A percentile compares a stretch with the other conserved stretches of the same genome.
phyloP scores from a whole-genome alignment of 495 filamentous ascomycete species.

The Cryomyces antarcticus region DNA sequence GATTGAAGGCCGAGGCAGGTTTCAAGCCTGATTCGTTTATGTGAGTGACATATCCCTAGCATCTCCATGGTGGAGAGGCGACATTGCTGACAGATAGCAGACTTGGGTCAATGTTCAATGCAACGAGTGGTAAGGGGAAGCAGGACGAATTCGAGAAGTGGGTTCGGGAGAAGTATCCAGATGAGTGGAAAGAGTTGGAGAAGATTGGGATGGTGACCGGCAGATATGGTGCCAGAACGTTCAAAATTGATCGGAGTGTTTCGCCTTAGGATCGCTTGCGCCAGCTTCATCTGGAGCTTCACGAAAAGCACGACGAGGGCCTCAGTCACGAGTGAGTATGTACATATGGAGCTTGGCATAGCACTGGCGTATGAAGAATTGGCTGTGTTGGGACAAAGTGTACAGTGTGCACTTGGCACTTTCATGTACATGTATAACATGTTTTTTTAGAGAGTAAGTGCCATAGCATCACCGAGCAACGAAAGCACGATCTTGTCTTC shows the following conservation, averaged over 20 bases:
- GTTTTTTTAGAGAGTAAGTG: too few species aligned
- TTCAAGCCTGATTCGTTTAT: slow-evolving; percentile 40
- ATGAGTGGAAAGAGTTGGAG: slow-evolving; percentile 43
- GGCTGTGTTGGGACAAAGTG: too few species aligned
- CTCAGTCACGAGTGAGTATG: too few species aligned
- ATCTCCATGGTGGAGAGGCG: slow-evolving; percentile 3
- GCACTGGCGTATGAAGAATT: too few species aligned
- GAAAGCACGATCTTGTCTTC: too few species aligned
- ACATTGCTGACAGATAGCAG: slow-evolving; percentile 22
- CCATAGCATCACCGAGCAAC: too few species aligned
- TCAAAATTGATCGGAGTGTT: slow-evolving; percentile 12
- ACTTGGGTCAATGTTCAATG: slow-evolving; percentile 54
- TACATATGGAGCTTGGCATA: too few species aligned
- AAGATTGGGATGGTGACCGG: slow-evolving; percentile 3
- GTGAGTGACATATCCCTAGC: slow-evolving; percentile 32
- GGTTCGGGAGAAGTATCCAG: slow-evolving; percentile 44
- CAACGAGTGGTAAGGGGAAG: slow-evolving; percentile 32
- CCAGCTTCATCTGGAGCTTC: too few species aligned
- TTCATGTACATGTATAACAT: too few species aligned
- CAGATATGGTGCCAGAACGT: slow-evolving; percentile 5
- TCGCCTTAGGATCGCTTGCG: slow-evolving; percentile 1
- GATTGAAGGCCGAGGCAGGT: slow-evolving; percentile 43
- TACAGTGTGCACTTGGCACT: too few species aligned
- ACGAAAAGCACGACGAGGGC: too few species aligned
- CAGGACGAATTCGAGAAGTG: slow-evolving; percentile 53